Conservation (phyloP, 805 yeast genomes). For the Wickerhamomyces rabaulensis region DNA sequence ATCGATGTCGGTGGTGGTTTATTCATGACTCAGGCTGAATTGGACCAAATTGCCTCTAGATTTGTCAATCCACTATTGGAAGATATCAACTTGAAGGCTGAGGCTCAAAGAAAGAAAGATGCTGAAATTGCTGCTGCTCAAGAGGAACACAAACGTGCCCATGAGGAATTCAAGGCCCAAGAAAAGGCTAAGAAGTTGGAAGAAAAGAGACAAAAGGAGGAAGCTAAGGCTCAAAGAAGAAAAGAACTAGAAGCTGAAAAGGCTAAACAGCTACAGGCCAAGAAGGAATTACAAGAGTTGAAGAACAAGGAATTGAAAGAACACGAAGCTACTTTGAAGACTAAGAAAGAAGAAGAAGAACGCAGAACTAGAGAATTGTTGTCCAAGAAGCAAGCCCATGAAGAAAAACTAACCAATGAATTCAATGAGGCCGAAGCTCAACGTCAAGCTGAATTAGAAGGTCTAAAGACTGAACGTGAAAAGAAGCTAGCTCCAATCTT, state of each 20-base stretch:
- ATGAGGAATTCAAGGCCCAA: slow-evolving; percentile 36
- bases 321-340: slow-evolving; percentile 30
- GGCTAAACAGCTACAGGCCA: slow-evolving; percentile 27
- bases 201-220: slow-evolving; percentile 32
- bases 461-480: slow-evolving; percentile 46
- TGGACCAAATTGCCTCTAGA: slow-evolving; percentile 72
- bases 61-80: slow-evolving; percentile 79
- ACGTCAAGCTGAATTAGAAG: slow-evolving; percentile 36
- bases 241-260: slow-evolving; percentile 31
- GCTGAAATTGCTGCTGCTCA: slow-evolving; percentile 33
- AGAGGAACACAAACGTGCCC: slow-evolving; percentile 32
- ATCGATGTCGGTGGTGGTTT: slow-evolving; percentile 87
- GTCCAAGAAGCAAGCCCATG: slow-evolving; percentile 25
- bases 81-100: slow-evolving; percentile 68
- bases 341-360: slow-evolving; percentile 27
- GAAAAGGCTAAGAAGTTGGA: slow-evolving; percentile 34
- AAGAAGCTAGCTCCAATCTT: slow-evolving; percentile 49
- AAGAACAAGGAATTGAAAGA: slow-evolving; percentile 33
- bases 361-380: slow-evolving; percentile 24
- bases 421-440: slow-evolving; percentile 38
- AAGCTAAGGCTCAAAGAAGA: slow-evolving; percentile 27
- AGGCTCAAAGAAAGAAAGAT: slow-evolving; percentile 58
- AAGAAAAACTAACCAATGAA: slow-evolving; percentile 19
- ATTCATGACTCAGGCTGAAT: slow-evolving; percentile 66
- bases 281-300: slow-evolving; percentile 20